phyloP scores from a whole-genome alignment of 352 stramenopile species.

The Phytopythium ostracodes region DNA sequence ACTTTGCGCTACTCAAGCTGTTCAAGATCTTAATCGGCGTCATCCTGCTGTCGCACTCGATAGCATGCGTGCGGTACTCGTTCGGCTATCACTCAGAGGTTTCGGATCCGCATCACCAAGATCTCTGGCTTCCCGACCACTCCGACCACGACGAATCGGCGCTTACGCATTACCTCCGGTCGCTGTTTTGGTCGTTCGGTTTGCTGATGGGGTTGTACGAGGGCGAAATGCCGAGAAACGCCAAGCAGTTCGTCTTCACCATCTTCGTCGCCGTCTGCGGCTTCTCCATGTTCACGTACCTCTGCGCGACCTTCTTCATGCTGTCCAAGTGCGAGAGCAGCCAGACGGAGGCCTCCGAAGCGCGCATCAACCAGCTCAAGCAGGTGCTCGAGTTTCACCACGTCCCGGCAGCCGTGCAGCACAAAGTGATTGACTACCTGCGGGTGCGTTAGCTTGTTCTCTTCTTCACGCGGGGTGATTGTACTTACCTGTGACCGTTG shows the following conservation, averaged over 20 bases:
- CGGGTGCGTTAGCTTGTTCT: conserved; percentile 20
- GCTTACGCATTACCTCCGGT: conserved; percentile 31
- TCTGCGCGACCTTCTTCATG: conserved; percentile 65
- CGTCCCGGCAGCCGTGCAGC: conserved; percentile 31
- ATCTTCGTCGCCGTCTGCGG: conserved; percentile 44
- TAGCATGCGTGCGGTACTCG: conserved; percentile 47
- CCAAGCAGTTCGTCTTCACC: conserved; percentile 51
- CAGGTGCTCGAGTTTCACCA: conserved; percentile 51
- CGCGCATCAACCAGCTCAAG: conserved; percentile 52
- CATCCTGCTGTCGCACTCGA: conserved; percentile 35
- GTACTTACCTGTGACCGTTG: background rate
- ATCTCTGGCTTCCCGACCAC: conserved; percentile 32
- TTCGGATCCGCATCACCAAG: conserved; percentile 17
- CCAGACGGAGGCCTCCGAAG: conserved; percentile 35
- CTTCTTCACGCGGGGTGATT: background rate
- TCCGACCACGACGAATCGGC: conserved; percentile 7
- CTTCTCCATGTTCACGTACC: conserved; percentile 53
- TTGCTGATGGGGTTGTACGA: conserved; percentile 49
- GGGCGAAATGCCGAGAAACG: conserved; percentile 33
- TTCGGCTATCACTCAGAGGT: conserved; percentile 27
- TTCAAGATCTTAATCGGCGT: conserved; percentile 38
- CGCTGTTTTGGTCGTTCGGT: conserved; percentile 55
- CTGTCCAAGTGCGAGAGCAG: conserved; percentile 59
- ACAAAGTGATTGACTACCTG: conserved; percentile 40
- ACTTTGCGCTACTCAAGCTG: conserved; percentile 54